Evolutionary conservation across 2,329 filamentous ascomycete species (phyloP), one percentile per base, ranked within the genome.

Genomic region (Emmonsiellopsis sp.): DNA sequence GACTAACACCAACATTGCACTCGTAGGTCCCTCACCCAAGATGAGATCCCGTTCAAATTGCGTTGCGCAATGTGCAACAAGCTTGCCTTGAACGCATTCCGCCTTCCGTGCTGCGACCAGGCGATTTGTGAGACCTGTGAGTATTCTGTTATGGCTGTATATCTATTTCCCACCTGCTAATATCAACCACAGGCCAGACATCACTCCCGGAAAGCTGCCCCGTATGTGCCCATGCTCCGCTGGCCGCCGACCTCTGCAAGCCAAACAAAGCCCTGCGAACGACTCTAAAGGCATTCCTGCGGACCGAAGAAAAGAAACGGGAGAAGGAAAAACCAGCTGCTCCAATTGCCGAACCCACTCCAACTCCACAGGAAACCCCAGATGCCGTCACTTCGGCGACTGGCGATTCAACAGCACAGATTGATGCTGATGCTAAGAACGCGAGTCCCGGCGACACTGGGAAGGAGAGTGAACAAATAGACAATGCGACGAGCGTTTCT

Each of bases 11-110:
- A 14, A 56, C 39, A 10, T 3, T 13, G 42, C 21, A 11, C 32
- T 33, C 42, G 5, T 37, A 94, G 89, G 68, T 85, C 87, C 49
- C 78, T 95, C 56, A 76, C 82, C 17, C 82, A 86, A 59, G 88
- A 92, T 63, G 88, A 93, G 57, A 90, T 96, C 54, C 93, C 93
- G n/a, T 89, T 91, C 64, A 96, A 95, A 77, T 80, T 98, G 58
- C 87, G 91, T 71, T 98, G 93, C 76, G 89, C 89, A 51, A 88
- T 89, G 62, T 98, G 93, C 73, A 93, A 87, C 74, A 90, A 88
- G 69, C 78, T 97, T 55, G 91, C 90, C 33, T 77, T 95, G 59
- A 94, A 96, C 68, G 88, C 92, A 7, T 95, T 89, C 68, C 87
- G 91, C 58, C 77, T 96, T 32, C 88, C 91, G 1, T 98, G 93